Base-by-base conservation (phyloP, 805 yeast genomes). In the Yueomyces sp. region DNA sequence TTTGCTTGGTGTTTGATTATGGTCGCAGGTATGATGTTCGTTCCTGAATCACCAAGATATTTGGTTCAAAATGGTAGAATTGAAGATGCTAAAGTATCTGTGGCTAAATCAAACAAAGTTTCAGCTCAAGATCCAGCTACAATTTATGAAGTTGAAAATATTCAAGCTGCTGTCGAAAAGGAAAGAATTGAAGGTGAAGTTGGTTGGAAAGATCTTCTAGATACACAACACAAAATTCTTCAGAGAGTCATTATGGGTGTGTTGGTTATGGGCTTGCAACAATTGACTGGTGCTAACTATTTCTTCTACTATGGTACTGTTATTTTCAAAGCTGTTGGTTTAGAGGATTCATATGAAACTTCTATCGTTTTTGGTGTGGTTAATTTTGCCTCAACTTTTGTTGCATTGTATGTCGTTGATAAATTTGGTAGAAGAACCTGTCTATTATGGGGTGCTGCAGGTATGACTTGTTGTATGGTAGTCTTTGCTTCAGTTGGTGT, bases 21-120 rank as follows among this genome's bases (percentile, higher is more conserved):
- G 67, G 55, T 66, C 42, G 56, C 52, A 32, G 70, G 65, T 49
- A 57, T 66, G 60, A 50, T 59, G 26, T 71, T 73, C 54, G 78
- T 80, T 73, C 88, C 88, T 39, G 90, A 81, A 66, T 79, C 86
- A 28, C 85, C 88, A 52, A 71, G 88, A 63, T 81, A 62, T 66
- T 69, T 81, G 59, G 70, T 77, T 47, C 79, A 76, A 65, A 64
- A 63, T 45, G 72, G 69, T 45, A 70, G 63, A 52, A 54, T 73
- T 39, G 86, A 79, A 39, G 82, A 78, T 46, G 87, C 87, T 42
- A 75, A 69, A 59, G 56, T 55, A 28, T 72, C 85, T 19, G 59
- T 81, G 44, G 77, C 81, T 29, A 72, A 59, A 51, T 70, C 78
- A 40, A 80, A 80, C 68, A 77, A 74, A 54, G 67, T 70, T 36